Evolutionary conservation across 2,329 filamentous ascomycete genomes (phyloP).

Genomic region (Sporothrix dimorphospora): DNA sequence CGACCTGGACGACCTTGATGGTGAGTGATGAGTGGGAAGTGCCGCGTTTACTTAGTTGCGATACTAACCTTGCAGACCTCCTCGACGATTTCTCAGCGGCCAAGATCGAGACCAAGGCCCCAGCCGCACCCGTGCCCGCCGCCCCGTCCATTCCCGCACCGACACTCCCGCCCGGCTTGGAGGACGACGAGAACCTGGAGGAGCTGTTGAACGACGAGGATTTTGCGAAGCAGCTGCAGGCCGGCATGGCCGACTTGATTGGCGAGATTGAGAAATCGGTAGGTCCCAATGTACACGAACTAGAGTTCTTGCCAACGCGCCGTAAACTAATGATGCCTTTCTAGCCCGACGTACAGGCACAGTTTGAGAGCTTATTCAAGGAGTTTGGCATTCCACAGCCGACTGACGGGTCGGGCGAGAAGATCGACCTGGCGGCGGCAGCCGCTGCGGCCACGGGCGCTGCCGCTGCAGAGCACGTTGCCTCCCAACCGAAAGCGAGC

Average conservation of each 20-base stretch:
- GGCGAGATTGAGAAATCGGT: conserved; percentile 68
- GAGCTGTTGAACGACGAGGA: conserved; percentile 69
- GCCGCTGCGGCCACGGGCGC: conserved; percentile 36
- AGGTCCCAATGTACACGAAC: conserved; percentile 38
- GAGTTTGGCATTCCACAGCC: conserved; percentile 55
- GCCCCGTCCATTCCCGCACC: conserved; percentile 33
- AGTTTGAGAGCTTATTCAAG: conserved; percentile 78
- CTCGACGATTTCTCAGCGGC: conserved; percentile 84
- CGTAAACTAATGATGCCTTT: background rate
- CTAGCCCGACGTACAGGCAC: conserved; percentile 72
- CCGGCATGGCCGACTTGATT: conserved; percentile 83
- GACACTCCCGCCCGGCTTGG: conserved; percentile 29
- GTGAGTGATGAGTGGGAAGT: conserved; percentile 47
- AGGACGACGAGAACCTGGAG: conserved; percentile 39
- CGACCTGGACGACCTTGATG: conserved; percentile 88
- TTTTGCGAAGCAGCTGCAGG: conserved; percentile 84
- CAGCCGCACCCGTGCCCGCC: conserved; percentile 36
- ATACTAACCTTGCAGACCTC: conserved; percentile 64
- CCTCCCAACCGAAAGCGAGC: conserved; percentile 24
- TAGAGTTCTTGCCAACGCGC: too few relatives aligned
- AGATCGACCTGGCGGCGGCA: conserved; percentile 37
- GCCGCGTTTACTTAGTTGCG: background rate
- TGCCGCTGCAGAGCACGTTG: conserved; percentile 33
- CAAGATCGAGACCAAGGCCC: conserved; percentile 56
- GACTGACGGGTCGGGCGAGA: conserved; percentile 21